Evolutionary conservation across 2,329 filamentous ascomycete species (phyloP), one percentile per base, ranked within the genome.

Genomic region (Penicillium sp.): DNA sequence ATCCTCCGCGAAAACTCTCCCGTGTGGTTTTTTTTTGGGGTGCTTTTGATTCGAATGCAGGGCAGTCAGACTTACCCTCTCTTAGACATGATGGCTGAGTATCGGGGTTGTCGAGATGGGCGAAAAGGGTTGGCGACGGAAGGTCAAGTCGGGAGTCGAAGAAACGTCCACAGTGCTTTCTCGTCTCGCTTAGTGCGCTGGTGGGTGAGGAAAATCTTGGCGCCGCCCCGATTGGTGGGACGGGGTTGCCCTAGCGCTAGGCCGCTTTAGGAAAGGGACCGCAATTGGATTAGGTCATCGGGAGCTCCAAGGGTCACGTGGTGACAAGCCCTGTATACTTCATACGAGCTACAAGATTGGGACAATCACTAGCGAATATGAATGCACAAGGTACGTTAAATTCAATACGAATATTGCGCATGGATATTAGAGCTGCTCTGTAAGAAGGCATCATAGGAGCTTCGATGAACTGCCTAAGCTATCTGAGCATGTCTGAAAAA

Each of bases 1-100:
- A 57, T 57, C 53, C 58, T 59, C 60, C 65, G 65, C 63, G 64
- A 64, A 54, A 57, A 67, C 53, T 28, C 33, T 24, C 22, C 61
- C 50, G 59, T 30, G 44, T 37, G 33, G 40, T n/a, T 17, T 40
- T 53, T 55, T 59, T 51, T 59, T n/a, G n/a, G n/a, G 53, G 62
- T 51, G 51, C 58, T 51, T 65, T 61, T 50, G 59, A 62, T 56
- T 62, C 61, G 63, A 67, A 56, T 62, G 56, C 42, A 61, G 45
- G 53, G 53, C 47, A 54, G 58, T 66, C 63, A 61, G 60, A 78
- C 80, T 78, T 77, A 83, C 81, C 81, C 80, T 80, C 80, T 79
- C 72, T 80, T 81, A 77, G 81, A 82, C 81, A 83, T 83, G 71
- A 78, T 81, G 79, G 71, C 74, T 75, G 70, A 71, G 71, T 77